Base-by-base conservation (phyloP, 2,329 filamentous ascomycete species). In the Apiospora sp. region DNA sequence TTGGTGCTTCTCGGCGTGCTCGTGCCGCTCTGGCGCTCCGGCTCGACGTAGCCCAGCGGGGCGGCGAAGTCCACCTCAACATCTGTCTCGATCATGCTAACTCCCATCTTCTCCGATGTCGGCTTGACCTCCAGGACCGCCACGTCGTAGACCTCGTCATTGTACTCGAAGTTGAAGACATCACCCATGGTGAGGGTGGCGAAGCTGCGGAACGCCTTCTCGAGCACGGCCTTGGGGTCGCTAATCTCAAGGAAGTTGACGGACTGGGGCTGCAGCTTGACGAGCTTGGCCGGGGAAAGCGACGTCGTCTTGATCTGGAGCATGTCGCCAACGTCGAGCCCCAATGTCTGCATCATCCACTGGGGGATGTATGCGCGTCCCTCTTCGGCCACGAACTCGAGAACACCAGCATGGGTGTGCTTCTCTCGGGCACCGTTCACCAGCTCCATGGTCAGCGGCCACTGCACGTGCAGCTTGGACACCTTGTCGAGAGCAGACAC, bases 341-440 rank as follows among this genome's bases (percentile, higher is more conserved):
- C 86, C 6, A 99, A 89, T 0, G 94, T 96, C 85, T 95, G 91
- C 96, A 99, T 98, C 86, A 98, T 93, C 94, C 96, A 99, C 83
- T 95, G 94, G 44, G 96, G 96, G 74, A 99, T 88, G 84, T 99
- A 99, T 71, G 97, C 95, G 81, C 96, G 93, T 69, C 96, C 96
- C 83, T 99, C 96, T 81, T 99, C 96, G 4, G 96, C 96, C 72
- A 98, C 96, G 80, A 99, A 99, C 83, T 99, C 96, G 75, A 99
- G 84, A 27, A 99, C 96, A 86, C 96, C 96, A 6, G 94, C 95
- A 83, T 99, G 96, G 37, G 96, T 96, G 81, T 93, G 92, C 81
- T 89, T 92, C 41, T 90, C 90, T 80, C 92, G 92, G 74, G 92
- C 91, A 34, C 95, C 95, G 81, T 98, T 99, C 78, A 94, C 93